Evolutionary conservation across 2,329 filamentous ascomycete genomes (phyloP), one percentile per base, ranked within the genome.

Genomic region (Rhinocladiella mackenziei): DNA sequence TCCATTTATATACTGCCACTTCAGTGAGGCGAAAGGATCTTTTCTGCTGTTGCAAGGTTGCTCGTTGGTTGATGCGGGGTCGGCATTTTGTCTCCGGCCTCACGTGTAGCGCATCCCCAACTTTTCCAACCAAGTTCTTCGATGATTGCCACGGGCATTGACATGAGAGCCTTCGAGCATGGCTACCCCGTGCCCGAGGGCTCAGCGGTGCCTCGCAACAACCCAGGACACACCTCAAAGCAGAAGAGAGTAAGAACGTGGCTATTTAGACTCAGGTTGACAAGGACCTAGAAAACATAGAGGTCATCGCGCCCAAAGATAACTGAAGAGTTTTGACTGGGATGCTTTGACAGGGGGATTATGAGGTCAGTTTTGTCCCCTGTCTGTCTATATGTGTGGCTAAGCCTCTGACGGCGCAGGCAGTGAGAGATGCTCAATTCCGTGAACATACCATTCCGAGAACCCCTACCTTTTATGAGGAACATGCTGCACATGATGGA

Each of bases 281-380:
- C 31, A 17, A 18, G 5, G n/a, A 9, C 28, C 8, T 35, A 87
- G 69, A 79, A 82, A 54, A 84, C 81, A 89, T 61, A 76, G 88
- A 23, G 86, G 87, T 4, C 86, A 94, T 63, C 76, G 84, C 41
- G 75, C 78, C 36, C 76, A 87, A 31, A 71, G 87, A 35, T 81
- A 87, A 62, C 71, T 92, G 56, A 64, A 77, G 29, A 87, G 87
- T 0, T 71, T 83, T 53, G 76, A 77, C 1, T 62, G 94, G 23
- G 77, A 85, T 62, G 76, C 85, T n/a, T 77, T 73, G 20, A 80
- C 81, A 20, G 71, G 85, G 56, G 89, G 84, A 84, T n/a, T 69
- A 78, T 8, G 79, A 86, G 58, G 83, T 85, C 42, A 67, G 80
- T 50, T 28, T 30, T 20, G 10, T 22, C 10, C 18, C n/a, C 11